These are phyloP conservation scores for Neurospora sp. DNA, from an alignment of 495 filamentous ascomycete genomes.

Conservation along the genomic window DNA sequence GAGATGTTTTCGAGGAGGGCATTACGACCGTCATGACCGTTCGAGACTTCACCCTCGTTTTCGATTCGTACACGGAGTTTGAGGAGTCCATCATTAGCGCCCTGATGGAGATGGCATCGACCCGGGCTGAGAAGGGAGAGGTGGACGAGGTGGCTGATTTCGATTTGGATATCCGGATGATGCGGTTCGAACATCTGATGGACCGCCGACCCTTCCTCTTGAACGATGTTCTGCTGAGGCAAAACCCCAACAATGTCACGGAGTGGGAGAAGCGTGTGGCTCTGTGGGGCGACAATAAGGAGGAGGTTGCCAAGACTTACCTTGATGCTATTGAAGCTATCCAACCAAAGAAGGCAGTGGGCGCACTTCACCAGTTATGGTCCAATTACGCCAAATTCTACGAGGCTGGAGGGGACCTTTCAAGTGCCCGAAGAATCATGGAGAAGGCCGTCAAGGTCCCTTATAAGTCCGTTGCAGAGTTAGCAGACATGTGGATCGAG, in stretches of 20 bases:
- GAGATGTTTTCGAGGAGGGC: conserved; percentile 94
- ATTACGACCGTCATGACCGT: conserved; percentile 98
- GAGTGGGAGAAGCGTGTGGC: conserved; percentile 97
- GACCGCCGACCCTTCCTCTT: conserved; percentile 92
- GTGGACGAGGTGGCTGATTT: conserved; percentile 82
- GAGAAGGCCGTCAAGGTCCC: conserved; percentile 97
- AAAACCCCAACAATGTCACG: conserved; percentile 92
- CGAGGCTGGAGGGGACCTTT: conserved; percentile 77
- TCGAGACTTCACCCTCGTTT: conserved; percentile 93
- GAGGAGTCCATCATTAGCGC: conserved; percentile 91
- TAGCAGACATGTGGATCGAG: conserved; percentile 97
- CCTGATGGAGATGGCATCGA: conserved; percentile 79
- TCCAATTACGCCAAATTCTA: conserved; percentile 97
- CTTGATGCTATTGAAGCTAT: conserved; percentile 88
- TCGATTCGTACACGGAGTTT: conserved; percentile 93
- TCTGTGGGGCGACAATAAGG: conserved; percentile 89
- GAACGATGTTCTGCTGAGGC: conserved; percentile 89
- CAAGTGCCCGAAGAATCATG: conserved; percentile 81
- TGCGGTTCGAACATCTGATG: conserved; percentile 97
- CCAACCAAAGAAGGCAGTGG: conserved; percentile 88
- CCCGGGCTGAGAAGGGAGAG: conserved; percentile 70
- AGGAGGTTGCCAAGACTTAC: conserved; percentile 88
- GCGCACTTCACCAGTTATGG: conserved; percentile 92
- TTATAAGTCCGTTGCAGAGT: conserved; percentile 87
- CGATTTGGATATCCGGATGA: conserved; percentile 94